Evolutionary conservation across 768 basidiomycete genomes (phyloP).

Genomic region (Thelephora aurantiotincta): DNA sequence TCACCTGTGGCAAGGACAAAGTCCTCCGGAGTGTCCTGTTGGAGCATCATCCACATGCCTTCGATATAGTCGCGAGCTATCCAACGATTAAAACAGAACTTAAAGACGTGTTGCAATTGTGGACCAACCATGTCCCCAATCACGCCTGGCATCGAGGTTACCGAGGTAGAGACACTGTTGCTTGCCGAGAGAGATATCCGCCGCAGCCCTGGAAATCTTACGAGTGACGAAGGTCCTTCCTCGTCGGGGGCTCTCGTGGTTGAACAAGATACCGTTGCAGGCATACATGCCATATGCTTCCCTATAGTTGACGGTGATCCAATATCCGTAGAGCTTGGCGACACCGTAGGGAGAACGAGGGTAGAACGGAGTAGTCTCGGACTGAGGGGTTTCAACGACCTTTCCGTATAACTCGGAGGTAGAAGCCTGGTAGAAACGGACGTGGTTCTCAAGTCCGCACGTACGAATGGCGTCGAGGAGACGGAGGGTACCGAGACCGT

Average conservation of each 20-base stretch:
- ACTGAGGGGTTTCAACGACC: conserved; percentile 90
- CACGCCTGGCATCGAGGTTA: conserved; percentile 88
- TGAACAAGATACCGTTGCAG: conserved; percentile 95
- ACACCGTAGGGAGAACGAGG: conserved; percentile 96
- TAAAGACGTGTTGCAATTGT: not conserved
- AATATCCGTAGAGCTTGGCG: conserved; percentile 87
- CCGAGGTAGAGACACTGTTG: conserved; percentile 86
- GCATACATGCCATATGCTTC: conserved; percentile 96
- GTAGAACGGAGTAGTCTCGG: conserved; percentile 95
- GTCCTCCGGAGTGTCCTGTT: conserved; percentile 72
- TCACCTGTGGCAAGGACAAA: conserved; percentile 95
- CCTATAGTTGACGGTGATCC: conserved; percentile 85
- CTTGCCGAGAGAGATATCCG: conserved; percentile 84
- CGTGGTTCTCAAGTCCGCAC: conserved; percentile 84
- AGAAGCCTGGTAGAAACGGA: conserved; percentile 94
- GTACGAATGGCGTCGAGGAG: conserved; percentile 94
- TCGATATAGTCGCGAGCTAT: conserved; percentile 83
- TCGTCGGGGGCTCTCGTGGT: conserved; percentile 92
- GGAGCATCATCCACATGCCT: conserved; percentile 97
- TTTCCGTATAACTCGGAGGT: conserved; percentile 97
- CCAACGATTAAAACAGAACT: not conserved
- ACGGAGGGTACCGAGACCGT: conserved; percentile 88
- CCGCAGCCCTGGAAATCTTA: conserved; percentile 86
- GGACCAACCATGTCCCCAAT: conserved; percentile 88
- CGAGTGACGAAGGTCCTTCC: conserved; percentile 93